These are phyloP conservation scores for Amylocystis lapponica DNA, from an alignment of 768 basidiomycete species.

Conservation along the genomic window DNA sequence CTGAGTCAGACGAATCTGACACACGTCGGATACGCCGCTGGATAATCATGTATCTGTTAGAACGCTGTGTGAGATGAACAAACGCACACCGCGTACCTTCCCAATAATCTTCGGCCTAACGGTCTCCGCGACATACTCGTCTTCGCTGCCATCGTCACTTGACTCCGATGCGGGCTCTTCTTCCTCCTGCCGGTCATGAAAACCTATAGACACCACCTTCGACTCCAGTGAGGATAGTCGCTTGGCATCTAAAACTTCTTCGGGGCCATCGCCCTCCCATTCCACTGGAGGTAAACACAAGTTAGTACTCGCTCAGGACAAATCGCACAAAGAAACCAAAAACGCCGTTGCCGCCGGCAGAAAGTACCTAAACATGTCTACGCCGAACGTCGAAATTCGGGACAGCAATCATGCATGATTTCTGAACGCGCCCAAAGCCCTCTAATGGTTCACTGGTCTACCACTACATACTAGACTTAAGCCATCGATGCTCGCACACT, in stretches of 20 bases:
- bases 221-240: background rate
- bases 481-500: no score
- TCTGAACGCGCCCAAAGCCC: background rate
- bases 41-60: slow-evolving; percentile 5
- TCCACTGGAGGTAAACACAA: slow-evolving; percentile 44
- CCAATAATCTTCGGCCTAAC: slow-evolving; percentile 25
- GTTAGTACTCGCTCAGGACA: slow-evolving; percentile 11
- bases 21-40: slow-evolving; percentile 42
- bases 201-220: no score
- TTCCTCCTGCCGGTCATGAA: slow-evolving; percentile 30
- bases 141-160: slow-evolving; percentile 43
- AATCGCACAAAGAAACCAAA: background rate
- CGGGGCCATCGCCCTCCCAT: slow-evolving; percentile 67
- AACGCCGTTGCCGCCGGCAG: background rate
- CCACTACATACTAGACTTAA: background rate
- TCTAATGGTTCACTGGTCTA: background rate
- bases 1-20: slow-evolving; percentile 33
- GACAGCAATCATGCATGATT: background rate
- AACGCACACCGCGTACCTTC: slow-evolving; percentile 38
- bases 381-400: background rate
- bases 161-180: slow-evolving; percentile 26
- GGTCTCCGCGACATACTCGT: slow-evolving; percentile 58
- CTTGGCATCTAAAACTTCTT: slow-evolving; percentile 25
- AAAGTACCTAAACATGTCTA: background rate
- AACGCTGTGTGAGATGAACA: background rate